These are phyloP conservation scores for Thermochaetoides dissita DNA, from an alignment of 2,329 filamentous ascomycete genomes.

Conservation along the genomic window DNA sequence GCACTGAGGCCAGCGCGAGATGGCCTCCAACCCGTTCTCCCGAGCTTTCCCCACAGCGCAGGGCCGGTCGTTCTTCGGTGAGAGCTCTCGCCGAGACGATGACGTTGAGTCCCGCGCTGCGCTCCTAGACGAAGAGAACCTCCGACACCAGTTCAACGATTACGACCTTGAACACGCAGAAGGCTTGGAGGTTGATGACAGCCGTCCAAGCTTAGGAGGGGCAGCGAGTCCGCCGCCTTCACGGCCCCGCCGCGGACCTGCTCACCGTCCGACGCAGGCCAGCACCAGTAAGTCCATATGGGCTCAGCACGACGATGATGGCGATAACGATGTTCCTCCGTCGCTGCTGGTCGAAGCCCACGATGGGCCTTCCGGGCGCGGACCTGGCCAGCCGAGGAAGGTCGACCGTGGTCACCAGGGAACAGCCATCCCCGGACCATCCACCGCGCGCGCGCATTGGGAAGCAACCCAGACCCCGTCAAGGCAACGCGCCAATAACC, in stretches of 20 bases:
- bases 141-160: slow-evolving; percentile 36
- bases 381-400: slow-evolving; percentile 10
- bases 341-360: slow-evolving; percentile 47
- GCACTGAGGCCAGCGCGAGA: slow-evolving; percentile 13
- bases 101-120: slow-evolving; percentile 30
- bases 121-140: slow-evolving; percentile 38
- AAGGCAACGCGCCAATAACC: slow-evolving; percentile 30
- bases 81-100: slow-evolving; percentile 28
- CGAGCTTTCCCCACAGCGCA: slow-evolving; percentile 25
- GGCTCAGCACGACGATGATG: slow-evolving; percentile 30
- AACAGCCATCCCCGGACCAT: slow-evolving; percentile 26
- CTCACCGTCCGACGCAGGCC: slow-evolving; percentile 5
- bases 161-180: slow-evolving; percentile 32
- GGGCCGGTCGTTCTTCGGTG: slow-evolving; percentile 35
- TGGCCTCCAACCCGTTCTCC: slow-evolving; percentile 36
- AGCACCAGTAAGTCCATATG: slow-evolving; percentile 16
- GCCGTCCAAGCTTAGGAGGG: slow-evolving; percentile 30
- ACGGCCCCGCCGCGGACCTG: slow-evolving; percentile 7
- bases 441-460: slow-evolving; percentile 38
- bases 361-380: slow-evolving; percentile 15
- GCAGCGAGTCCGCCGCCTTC: slow-evolving; percentile 12
- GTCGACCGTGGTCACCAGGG: slow-evolving; percentile 12
- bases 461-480: slow-evolving; percentile 39
- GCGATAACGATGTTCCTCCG: slow-evolving; percentile 47
- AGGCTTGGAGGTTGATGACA: slow-evolving; percentile 31